Percentiles rank a stretch among this genome's conserved stretches.
Evolutionary conservation across 345 rosid genomes (phyloP).

Genomic region (Murraya paniculata): DNA sequence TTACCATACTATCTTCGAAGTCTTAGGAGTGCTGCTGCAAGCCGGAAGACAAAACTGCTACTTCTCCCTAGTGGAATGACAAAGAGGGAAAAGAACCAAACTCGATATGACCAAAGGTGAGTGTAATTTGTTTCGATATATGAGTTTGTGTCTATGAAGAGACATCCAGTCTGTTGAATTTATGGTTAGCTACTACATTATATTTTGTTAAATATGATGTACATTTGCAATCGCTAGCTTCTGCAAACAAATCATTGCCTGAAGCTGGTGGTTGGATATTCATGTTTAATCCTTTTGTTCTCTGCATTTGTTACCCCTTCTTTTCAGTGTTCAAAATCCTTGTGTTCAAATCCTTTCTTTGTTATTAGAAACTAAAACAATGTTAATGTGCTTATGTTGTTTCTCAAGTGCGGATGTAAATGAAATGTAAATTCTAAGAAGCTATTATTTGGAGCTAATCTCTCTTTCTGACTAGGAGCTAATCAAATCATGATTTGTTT

Average conservation of each 20-base stretch:
- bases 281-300: not conserved
- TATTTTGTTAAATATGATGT: not conserved
- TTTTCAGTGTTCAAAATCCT: not conserved
- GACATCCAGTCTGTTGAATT: not conserved
- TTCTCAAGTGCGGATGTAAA: not conserved
- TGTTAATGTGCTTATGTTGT: not conserved
- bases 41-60: slow-evolving; percentile 54
- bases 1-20: slow-evolving; percentile 36
- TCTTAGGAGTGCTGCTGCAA: slow-evolving; percentile 55
- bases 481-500: slow-evolving; percentile 16
- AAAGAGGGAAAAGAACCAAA: slow-evolving; percentile 61
- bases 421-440: not conserved
- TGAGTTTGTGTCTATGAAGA: not conserved
- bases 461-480: not conserved
- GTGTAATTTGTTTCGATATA: not conserved
- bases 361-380: not conserved
- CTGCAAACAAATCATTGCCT: not conserved
- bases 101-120: slow-evolving; percentile 47
- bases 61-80: slow-evolving; percentile 76
- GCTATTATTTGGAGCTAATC: not conserved
- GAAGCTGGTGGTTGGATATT: not conserved
- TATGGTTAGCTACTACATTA: not conserved
- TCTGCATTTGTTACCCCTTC: not conserved
- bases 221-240: not conserved
- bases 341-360: too few species aligned